Percentiles rank a stretch among this genome's conserved stretches.
These are phyloP conservation scores for Linum trigynum DNA, from an alignment of 345 rosid species.

Conservation along the genomic window DNA sequence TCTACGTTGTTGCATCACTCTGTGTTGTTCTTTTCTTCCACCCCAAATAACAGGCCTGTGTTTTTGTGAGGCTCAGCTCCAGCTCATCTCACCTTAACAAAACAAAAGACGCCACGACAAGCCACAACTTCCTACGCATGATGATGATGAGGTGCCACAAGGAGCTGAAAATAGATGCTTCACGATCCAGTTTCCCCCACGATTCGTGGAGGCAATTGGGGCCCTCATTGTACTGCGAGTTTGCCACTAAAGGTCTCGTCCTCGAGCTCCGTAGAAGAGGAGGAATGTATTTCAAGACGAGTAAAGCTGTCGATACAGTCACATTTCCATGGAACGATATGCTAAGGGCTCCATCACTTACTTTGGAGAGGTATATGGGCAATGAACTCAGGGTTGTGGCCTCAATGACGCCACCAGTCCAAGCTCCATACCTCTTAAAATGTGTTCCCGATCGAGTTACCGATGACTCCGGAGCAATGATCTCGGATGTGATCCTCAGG, in stretches of 20 bases:
- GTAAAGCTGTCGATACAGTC: conserved; percentile 27
- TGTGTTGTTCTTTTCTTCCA: not conserved
- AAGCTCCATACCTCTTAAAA: conserved; percentile 72
- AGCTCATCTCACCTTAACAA: conserved; percentile 15
- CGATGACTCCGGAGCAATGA: conserved; percentile 88
- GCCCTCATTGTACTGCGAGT: conserved; percentile 72
- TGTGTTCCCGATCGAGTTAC: conserved; percentile 90
- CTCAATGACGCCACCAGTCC: conserved; percentile 81
- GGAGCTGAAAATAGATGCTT: conserved; percentile 54
- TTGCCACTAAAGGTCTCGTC: conserved; percentile 56
- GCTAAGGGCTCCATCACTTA: conserved; percentile 53
- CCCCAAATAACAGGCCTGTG: conserved; percentile 41
- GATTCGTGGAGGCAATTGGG: conserved; percentile 49
- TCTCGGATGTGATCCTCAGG: conserved; percentile 68
- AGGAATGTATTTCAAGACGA: conserved; percentile 34
- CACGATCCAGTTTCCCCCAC: conserved; percentile 26
- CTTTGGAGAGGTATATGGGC: conserved; percentile 39
- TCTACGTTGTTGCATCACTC: not conserved
- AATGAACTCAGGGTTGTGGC: conserved; percentile 34
- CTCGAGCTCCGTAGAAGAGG: conserved; percentile 42
- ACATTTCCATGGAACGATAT: conserved; percentile 71
- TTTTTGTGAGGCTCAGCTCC: conserved; percentile 38
- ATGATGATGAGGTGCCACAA: conserved; percentile 53
- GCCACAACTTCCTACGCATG: conserved; percentile 40
- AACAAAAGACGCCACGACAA: conserved; percentile 17